Conservation (phyloP, 78 protist genomes). For the Dictyostelium intermedium region DNA sequence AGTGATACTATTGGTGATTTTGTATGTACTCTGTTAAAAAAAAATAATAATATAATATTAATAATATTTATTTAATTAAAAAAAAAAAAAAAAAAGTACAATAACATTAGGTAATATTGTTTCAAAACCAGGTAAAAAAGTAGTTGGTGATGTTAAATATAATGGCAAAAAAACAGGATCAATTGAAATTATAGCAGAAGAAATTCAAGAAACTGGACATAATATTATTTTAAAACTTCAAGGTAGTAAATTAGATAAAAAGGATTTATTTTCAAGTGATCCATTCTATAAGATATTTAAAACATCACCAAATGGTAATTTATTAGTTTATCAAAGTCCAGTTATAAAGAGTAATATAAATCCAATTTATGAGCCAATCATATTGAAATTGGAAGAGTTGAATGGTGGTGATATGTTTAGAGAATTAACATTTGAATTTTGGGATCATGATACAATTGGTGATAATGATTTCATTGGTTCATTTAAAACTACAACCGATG, state of each 20-base stretch:
- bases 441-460: constrained; percentile 78
- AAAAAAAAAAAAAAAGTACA: neutral
- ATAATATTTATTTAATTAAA: too few relatives aligned
- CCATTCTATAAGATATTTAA: constrained; percentile 66
- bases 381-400: neutral
- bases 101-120: neutral
- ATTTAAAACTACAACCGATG: constrained; percentile 1
- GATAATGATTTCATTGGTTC: constrained; percentile 80
- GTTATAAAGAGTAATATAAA: constrained; percentile 29
- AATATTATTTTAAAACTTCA: neutral
- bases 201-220: neutral
- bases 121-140: neutral
- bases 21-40: neutral
- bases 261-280: constrained; percentile 78
- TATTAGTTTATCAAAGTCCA: constrained; percentile 58
- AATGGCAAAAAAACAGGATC: neutral
- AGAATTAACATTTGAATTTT: constrained; percentile 47
- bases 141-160: neutral
- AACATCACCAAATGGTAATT: neutral
- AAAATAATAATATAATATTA: too few relatives aligned
- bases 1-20: neutral
- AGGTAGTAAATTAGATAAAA: constrained; percentile 31
- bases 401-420: neutral
- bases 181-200: constrained; percentile 43
- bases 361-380: constrained; percentile 56